Percentiles rank a stretch among this genome's conserved stretches.
phyloP scores from a whole-genome alignment of 495 filamentous ascomycete species.

The Talaromyces trachyspermus region DNA sequence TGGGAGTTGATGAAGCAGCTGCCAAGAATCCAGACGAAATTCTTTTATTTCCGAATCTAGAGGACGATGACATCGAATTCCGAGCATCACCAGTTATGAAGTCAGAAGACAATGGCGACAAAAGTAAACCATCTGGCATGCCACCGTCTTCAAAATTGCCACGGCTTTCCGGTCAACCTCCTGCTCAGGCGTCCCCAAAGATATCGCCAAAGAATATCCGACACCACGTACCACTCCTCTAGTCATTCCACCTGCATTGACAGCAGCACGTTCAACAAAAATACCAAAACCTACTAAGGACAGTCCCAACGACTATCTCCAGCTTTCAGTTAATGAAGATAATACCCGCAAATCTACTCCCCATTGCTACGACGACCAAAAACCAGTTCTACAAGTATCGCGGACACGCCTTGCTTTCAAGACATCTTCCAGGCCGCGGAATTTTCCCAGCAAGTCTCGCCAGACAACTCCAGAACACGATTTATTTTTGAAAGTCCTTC shows the following conservation, averaged over 20 bases:
- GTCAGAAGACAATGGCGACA: background rate
- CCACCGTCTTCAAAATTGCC: slow-evolving; percentile 1
- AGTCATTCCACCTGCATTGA: slow-evolving; percentile 2
- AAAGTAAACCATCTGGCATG: background rate
- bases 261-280: background rate
- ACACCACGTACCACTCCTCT: background rate
- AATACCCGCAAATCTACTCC: background rate
- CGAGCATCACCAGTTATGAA: slow-evolving; percentile 14
- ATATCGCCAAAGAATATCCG: background rate
- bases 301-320: background rate
- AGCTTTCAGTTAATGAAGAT: background rate
- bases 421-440: background rate
- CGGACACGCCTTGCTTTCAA: background rate
- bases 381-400: background rate
- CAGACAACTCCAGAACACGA: slow-evolving; percentile 1
- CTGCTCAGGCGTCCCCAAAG: background rate
- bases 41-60: slow-evolving; percentile 26
- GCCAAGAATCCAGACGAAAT: slow-evolving; percentile 38
- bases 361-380: background rate
- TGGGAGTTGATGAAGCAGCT: slow-evolving; percentile 30
- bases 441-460: background rate
- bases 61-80: slow-evolving; percentile 13
- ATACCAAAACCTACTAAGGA: slow-evolving; percentile 3
- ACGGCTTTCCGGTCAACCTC: background rate
- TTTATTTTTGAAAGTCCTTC: slow-evolving; percentile 1